Conservation (phyloP, 148 eudicot species). For the Rhododendron vialii region DNA sequence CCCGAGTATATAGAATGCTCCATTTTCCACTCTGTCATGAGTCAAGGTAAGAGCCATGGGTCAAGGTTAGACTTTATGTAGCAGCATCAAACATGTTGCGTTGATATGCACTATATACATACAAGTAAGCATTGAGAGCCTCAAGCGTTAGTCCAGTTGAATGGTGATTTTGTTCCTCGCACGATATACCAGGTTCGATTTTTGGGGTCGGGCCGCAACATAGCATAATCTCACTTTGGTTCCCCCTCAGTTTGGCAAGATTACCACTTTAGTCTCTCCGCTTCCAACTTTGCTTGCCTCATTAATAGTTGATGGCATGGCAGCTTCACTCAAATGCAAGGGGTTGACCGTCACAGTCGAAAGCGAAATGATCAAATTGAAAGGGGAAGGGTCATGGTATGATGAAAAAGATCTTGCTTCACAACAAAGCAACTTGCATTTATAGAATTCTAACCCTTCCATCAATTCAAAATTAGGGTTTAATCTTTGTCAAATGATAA, state of each 20-base stretch:
- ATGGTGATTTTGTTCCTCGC: background rate
- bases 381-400: background rate
- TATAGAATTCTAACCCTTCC: too few species aligned
- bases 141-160: background rate
- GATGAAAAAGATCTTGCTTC: background rate
- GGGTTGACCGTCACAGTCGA: background rate
- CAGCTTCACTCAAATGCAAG: too few species aligned
- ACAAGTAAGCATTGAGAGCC: background rate
- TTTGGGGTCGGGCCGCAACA: background rate
- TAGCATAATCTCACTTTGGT: background rate
- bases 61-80: background rate
- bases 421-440: background rate
- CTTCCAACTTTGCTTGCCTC: background rate
- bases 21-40: background rate
- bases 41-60: background rate
- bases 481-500: too few species aligned
- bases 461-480: too few species aligned
- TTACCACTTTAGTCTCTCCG: background rate
- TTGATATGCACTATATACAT: background rate
- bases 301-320: background rate
- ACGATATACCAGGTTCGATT: too few species aligned
- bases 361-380: background rate
- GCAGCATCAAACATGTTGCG: background rate
- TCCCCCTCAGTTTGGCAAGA: too few species aligned
- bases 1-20: background rate